Base-by-base conservation (phyloP, 805 yeast species). In the Kodamaea kaohsiungensis region DNA sequence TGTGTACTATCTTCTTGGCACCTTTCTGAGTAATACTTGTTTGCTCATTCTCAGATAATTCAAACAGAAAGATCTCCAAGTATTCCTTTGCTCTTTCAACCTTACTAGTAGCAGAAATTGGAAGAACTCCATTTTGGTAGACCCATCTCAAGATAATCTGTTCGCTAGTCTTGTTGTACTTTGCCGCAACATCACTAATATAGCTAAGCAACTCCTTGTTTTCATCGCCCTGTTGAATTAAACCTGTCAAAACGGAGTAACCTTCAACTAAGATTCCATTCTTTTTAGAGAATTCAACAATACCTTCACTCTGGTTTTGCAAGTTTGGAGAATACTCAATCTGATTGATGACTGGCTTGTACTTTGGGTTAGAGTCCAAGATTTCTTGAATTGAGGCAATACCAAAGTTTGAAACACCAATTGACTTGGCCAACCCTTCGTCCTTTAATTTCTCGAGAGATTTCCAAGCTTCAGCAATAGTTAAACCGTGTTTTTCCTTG, bases 91-190 rank as follows among this genome's bases (percentile, higher is more conserved):
- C 74, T 71, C 96, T 81, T 53, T 77, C 83, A 65, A 79, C 79
- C 67, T 85, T 80, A 67, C 85, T 84, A 13, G 92, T 86, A 74
- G 89, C 89, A 71, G 96, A 96, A 73, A 89, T 89, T 55, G 88
- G 83, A 43, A 88, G 88, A 56, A 89, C 65, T 51, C 80, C 81
- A 71, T 91, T 82, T 73, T 89, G 95, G 38, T 91, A 85, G 46
- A 91, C 89, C 95, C 95, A 89, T 77, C 93, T 82, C 59, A 89
- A 74, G 56, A 89, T 74, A 17, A 89, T 85, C 70, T 87, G 87
- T 33, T 90, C 85, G 16, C 89, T 67, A 30, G 87, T 67, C 61
- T 80, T 86, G 27, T 69, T 67, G 62, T 82, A 84, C 15, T 72
- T 74, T 8, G 64, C 55, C 46, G 95, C 90, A 65, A 89, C 84